Conservation (phyloP, 495 filamentous ascomycete species). For the Penicillium dipodomyicola region DNA sequence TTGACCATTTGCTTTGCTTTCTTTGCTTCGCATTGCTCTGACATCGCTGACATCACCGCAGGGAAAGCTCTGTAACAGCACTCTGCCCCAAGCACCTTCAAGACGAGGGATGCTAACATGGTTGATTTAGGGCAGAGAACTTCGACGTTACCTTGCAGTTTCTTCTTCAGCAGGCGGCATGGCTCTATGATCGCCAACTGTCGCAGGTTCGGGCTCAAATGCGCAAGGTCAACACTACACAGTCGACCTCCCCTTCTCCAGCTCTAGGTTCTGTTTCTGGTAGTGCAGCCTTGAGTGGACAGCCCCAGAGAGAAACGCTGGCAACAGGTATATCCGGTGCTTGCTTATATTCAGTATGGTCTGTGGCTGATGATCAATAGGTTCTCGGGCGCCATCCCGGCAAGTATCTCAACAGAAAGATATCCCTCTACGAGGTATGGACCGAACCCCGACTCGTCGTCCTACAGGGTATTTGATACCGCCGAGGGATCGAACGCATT, state of each 20-base stretch:
- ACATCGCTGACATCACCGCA: slow-evolving; percentile 44
- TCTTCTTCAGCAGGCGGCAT: slow-evolving; percentile 88
- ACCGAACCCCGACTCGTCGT: background rate
- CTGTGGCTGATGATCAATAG: slow-evolving; percentile 30
- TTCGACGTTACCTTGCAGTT: slow-evolving; percentile 82
- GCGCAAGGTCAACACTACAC: slow-evolving; percentile 62
- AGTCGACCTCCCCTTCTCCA: slow-evolving; percentile 46
- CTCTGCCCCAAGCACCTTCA: slow-evolving; percentile 11
- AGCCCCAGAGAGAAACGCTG: slow-evolving; percentile 56
- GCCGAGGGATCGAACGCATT: background rate
- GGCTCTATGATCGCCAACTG: slow-evolving; percentile 89
- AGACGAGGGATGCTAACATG: slow-evolving; percentile 12
- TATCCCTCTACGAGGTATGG: slow-evolving; percentile 46
- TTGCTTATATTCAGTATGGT: background rate
- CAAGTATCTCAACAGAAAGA: slow-evolving; percentile 64
- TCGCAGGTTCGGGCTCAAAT: slow-evolving; percentile 89
- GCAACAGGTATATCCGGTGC: slow-evolving; percentile 48
- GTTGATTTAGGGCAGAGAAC: slow-evolving; percentile 48
- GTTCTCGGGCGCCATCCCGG: slow-evolving; percentile 55
- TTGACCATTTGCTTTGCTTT: background rate
- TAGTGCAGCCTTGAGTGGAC: slow-evolving; percentile 50
- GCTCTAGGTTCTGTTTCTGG: slow-evolving; percentile 50
- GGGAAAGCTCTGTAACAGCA: slow-evolving; percentile 76
- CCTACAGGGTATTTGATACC: background rate
- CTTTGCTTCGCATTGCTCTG: background rate